phyloP scores from a whole-genome alignment of 176 grass and related monocot species.

The Thalia dealbata region DNA sequence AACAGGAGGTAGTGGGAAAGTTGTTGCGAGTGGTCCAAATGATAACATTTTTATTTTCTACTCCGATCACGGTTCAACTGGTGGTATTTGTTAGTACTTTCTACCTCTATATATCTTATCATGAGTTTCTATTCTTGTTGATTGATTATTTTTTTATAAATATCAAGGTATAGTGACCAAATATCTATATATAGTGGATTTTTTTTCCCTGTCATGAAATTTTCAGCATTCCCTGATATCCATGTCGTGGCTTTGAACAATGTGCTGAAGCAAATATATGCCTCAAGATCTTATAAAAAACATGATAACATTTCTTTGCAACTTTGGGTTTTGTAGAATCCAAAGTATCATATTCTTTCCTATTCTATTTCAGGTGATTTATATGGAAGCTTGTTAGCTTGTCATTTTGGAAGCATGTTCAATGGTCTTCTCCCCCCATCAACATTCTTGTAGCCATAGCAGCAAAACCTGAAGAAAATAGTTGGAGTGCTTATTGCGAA shows the following conservation, averaged over 20 bases:
- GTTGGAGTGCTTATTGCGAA: conserved; percentile 88
- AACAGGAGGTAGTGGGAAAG: conserved; percentile 81
- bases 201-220: conserved; percentile 13
- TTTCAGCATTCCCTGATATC: conserved; percentile 67
- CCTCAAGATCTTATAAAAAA: conserved; percentile 85
- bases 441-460: conserved; percentile 85
- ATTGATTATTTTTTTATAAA: not conserved
- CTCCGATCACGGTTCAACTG: conserved; percentile 81
- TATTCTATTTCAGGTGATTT: conserved; percentile 55
- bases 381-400: conserved; percentile 97
- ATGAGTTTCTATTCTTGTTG: not conserved
- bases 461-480: conserved; percentile 86
- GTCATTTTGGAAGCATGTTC: conserved; percentile 92
- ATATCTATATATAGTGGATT: not conserved
- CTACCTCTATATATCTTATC: not conserved
- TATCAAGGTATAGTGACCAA: not conserved
- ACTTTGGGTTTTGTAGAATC: too few species aligned
- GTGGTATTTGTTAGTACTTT: conserved; percentile 63
- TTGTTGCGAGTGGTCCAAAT: conserved; percentile 73
- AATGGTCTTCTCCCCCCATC: conserved; percentile 72
- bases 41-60: conserved; percentile 95
- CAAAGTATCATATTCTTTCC: not conserved
- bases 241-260: conserved; percentile 61
- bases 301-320: conserved; percentile 42
- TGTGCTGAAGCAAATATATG: conserved; percentile 76